Evolutionary conservation across 2,329 filamentous ascomycete genomes (phyloP), one percentile per base, ranked within the genome.

Genomic region (Fusarium neocosmosporiellum): DNA sequence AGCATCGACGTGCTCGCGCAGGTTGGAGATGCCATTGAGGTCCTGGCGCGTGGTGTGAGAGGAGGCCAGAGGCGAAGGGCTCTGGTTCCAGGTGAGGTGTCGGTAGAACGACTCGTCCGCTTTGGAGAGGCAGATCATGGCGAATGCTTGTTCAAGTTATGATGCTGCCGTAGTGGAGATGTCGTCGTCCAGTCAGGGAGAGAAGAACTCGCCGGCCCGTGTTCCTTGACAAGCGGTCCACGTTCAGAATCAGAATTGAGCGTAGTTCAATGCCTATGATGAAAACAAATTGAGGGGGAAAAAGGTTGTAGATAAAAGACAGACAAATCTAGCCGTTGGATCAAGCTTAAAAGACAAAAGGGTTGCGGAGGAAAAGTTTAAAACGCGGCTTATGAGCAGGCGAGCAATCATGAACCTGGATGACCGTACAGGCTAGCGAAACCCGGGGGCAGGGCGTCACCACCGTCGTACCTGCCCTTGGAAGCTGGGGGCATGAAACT

Each of bases 41-140:
- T 89, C 87, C 81, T 88, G 84, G 73, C 87, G 81, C 43, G 87
- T 88, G 29, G 87, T 89, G 57, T 86, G 78, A 57, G 85, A 82
- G 22, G 85, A 77, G 27, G 86, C 83, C 61, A 89, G 79, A 27
- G 82, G 83, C 1, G 86, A 83, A 34, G 87, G 87, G 78, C 83
- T 87, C 80, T 89, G 87, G 78, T 89, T 89, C 83, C 84, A 89
- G 31, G 83, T 81, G 58, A 85, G 84, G 70, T 88, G 86, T 55
- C 83, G 78, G 59, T 85, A 80, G 58, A 79, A 81, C 66, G 84
- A 82, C 65, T 88, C 86, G 73, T 89, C 87, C 57, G 86, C 88
- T 69, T 87, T 84, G 33, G 87, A 88, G 14, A 88, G 86, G 67
- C 87, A 87, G 72, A 88, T 89, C 87, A 89, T 78, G 54, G 18